phyloP scores from a whole-genome alignment of 176 grass and related monocot genomes.

The Sorghum bicolor region Sorghum_bicolor_NCBIv3 NC_012878.2:58487001-58487500 shows the following conservation, averaged over 20 bases:
- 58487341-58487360: not conserved
- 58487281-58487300: not conserved
- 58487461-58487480: slow-evolving; percentile 67
- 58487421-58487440: slow-evolving; percentile 40
- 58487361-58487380: not conserved
- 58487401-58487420: slow-evolving; percentile 6
- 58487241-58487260: not conserved
- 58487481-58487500: slow-evolving; percentile 72
- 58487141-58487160: not conserved
- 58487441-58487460: slow-evolving; percentile 65
- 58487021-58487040: not conserved
- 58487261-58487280: not conserved
- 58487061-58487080: not conserved
- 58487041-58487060: not conserved
- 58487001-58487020: not conserved
- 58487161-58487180: not conserved
- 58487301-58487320: not conserved
- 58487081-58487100: not conserved
- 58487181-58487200: not conserved
- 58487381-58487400: not conserved
- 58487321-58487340: not conserved
- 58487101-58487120: not conserved
- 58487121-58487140: not conserved
- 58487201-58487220: not conserved
- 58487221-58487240: not conserved